These are phyloP conservation scores for Cladophialophora chaetospira DNA, from an alignment of 2,329 filamentous ascomycete species.

Conservation along the genomic window DNA sequence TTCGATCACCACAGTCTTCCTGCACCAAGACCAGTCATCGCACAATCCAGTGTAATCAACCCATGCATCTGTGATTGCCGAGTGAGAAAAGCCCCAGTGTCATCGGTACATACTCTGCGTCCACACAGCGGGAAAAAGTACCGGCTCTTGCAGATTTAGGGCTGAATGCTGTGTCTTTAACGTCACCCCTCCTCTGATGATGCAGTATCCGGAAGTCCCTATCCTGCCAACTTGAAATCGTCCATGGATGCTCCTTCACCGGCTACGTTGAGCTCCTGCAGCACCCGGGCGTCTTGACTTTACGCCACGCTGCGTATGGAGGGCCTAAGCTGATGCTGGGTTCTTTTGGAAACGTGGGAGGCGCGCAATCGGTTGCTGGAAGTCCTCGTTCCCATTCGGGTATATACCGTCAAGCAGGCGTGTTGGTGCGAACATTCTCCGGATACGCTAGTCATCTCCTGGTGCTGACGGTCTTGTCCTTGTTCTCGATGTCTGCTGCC, in stretches of 20 bases:
- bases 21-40: conserved; percentile 10
- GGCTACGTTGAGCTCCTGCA: no score
- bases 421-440: conserved; percentile 6
- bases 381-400: conserved; percentile 5
- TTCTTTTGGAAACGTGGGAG: neutral
- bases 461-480: conserved; percentile 15
- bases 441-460: conserved; percentile 15
- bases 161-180: conserved; percentile 12
- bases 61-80: conserved; percentile 9
- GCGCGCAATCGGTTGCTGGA: conserved; percentile 1
- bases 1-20: conserved; percentile 12
- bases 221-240: no score
- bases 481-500: conserved; percentile 28
- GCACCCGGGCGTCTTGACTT: neutral
- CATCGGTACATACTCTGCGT: conserved; percentile 12
- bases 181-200: conserved; percentile 1
- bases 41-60: conserved; percentile 10
- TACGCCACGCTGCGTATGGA: neutral
- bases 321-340: conserved; percentile 7
- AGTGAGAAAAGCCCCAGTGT: conserved; percentile 5
- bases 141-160: conserved; percentile 7
- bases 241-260: no score
- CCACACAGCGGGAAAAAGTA: neutral
- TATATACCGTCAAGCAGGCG: conserved; percentile 6
- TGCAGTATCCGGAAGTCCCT: no score